Base-by-base conservation (phyloP, 495 filamentous ascomycete genomes). In the Tuber melanosporum region DNA sequence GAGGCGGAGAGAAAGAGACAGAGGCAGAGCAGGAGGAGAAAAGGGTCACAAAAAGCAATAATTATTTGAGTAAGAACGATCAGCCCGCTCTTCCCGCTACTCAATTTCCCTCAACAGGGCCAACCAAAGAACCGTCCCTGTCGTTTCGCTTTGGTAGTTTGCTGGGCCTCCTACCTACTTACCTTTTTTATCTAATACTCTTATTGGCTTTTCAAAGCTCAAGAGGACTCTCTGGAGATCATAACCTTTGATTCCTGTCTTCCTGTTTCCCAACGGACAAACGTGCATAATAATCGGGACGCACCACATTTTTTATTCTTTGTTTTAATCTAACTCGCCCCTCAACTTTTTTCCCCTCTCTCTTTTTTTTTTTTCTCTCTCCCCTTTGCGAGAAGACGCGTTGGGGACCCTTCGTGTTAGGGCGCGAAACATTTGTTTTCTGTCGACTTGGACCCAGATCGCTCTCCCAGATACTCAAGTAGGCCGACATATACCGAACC, bases 131-230 rank as follows among this genome's bases (percentile, higher is more conserved):
- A 82, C 73, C 70, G 80, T 78, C 78, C 80, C 80, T 82, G 80
- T 82, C 80, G 81, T 82, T 82, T 82, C 80, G 79, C 78, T 81
- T 81, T 81, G 74, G 75, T 81, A 81, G 80, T 72, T 74, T 82
- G 73, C 73, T 79, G 74, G 76, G 73, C 75, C 79, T 77, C 74
- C 76, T 77, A 75, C 79, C 75, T 71, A 76, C 79, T 75, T 81
- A 78, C 75, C 79, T 82, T 74, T 82, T 81, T 75, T 78, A 79
- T 77, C 78, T 76, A 78, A 80, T 73, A 69, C 57, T 57, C 76
- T 72, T 81, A 81, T 77, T 80, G 78, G 79, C 73, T 75, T 66
- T 66, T 32, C n/a, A 32, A 66, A 26, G 10, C 26, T 73, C 71
- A 81, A 77, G 79, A 74, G 71, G 43, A 74, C 76, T 80, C 73